Evolutionary conservation across 495 filamentous ascomycete species (phyloP).

Genomic region (Friedmanniomyces endolithicus): DNA sequence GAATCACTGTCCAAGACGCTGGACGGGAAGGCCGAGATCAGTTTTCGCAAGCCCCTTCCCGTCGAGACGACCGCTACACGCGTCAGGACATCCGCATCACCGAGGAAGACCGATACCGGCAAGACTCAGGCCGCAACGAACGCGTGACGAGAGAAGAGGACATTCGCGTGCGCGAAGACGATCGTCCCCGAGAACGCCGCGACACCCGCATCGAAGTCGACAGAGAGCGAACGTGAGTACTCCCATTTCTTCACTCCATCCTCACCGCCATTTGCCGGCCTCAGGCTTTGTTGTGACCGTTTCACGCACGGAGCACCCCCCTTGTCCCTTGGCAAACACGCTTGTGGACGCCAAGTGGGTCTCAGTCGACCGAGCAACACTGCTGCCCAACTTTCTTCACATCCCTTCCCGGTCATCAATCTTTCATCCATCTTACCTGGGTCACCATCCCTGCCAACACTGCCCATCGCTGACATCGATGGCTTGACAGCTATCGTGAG

Average conservation of each 20-base stretch:
- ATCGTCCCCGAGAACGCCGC: constrained; percentile 17
- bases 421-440: constrained; percentile 7
- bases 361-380: constrained; percentile 16
- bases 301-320: constrained; percentile 10
- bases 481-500: constrained; percentile 38
- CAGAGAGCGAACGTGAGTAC: constrained; percentile 40
- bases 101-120: constrained; percentile 28
- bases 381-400: constrained; percentile 20
- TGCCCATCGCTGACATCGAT: constrained; percentile 17
- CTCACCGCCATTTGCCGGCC: not conserved
- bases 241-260: not conserved
- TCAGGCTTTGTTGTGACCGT: constrained; percentile 1
- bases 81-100: constrained; percentile 52
- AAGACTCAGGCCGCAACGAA: constrained; percentile 1
- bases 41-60: constrained; percentile 45
- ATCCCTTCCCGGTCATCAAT: constrained; percentile 16
- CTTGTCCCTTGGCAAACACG: constrained; percentile 12
- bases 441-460: not conserved
- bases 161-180: constrained; percentile 27
- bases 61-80: constrained; percentile 44
- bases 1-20: constrained; percentile 64
- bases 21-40: constrained; percentile 79
- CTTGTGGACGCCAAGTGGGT: constrained; percentile 10
- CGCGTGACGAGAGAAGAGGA: constrained; percentile 23
- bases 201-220: constrained; percentile 41